Evolutionary conservation across 805 yeast species (phyloP), one percentile per base, ranked within the genome.

Genomic region (Schwanniomyces vanrijiae): DNA sequence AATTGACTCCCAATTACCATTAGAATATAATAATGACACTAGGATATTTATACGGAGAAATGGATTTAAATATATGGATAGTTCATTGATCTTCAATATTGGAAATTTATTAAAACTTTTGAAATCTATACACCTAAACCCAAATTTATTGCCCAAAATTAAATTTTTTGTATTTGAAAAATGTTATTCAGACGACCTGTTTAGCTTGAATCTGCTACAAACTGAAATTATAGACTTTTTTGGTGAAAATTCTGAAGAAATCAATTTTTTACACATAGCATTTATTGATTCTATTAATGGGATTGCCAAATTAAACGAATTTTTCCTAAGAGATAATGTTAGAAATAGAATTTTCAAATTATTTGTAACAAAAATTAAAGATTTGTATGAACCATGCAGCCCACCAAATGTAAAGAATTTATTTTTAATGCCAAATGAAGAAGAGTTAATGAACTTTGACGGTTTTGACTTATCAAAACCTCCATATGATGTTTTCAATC

Each of bases 151-250:
- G 7, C 58, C 54, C 16, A 53, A 54, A 19, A 51, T 68, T 43
- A 55, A 56, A 47, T 65, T 50, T 44, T 66, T 68, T 43, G 61
- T 66, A 16, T 68, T 68, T 52, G 73, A 66, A 49, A 66, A 66
- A 46, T 66, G 71, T 53, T 48, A 55, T 43, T 33, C 53, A 10
- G 47, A 44, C 37, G 46, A 40, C 10, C 34, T 26, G 20, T 22
- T 37, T 18, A 54, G 51, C 31, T 45, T 60, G 9, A 46, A 45
- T 41, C 8, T 19, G 25, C 40, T 64, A 14, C 71, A 67, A 50
- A 48, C 51, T 29, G 47, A 58, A 14, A 45, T 65, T 9, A 56
- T 64, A 18, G 61, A 56, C 6, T 61, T 59, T 39, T 63, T 68
- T 52, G 68, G 64, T 4, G 18, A 40, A 6, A 39, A 55, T 40